phyloP scores from a whole-genome alignment of 495 filamentous ascomycete genomes.

The Xylaria bambusicola region DNA sequence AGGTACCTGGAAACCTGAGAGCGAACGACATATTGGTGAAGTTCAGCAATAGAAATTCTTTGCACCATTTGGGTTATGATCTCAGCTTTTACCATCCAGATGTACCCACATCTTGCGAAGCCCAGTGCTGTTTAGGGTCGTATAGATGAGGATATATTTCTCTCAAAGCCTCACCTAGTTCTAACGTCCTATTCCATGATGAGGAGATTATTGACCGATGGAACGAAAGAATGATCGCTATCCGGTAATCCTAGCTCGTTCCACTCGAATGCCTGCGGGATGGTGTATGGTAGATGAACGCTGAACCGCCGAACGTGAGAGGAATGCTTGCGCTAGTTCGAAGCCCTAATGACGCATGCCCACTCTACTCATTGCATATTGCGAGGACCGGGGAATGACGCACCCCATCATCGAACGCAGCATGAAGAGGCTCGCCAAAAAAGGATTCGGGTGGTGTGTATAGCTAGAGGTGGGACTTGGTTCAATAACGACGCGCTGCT shows the following conservation, averaged over 20 bases:
- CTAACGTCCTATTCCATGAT: too few relatives aligned
- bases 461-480: not conserved
- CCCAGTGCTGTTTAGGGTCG: not conserved
- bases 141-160: not conserved
- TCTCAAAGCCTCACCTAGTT: too few relatives aligned
- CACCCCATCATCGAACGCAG: not conserved
- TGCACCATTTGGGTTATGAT: slow-evolving; percentile 17
- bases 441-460: not conserved
- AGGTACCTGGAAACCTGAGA: slow-evolving; percentile 83
- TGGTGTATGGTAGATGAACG: not conserved
- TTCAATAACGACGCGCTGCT: not conserved
- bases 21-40: slow-evolving; percentile 61
- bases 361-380: not conserved
- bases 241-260: not conserved
- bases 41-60: slow-evolving; percentile 18
- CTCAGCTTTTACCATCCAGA: not conserved
- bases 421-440: too few relatives aligned
- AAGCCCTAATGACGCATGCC: not conserved
- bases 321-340: not conserved
- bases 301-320: not conserved
- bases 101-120: not conserved
- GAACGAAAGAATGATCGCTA: not conserved
- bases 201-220: not conserved
- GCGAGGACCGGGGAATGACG: not conserved
- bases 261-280: not conserved